Percentiles rank a stretch among this genome's conserved stretches.
Conservation (phyloP, 495 filamentous ascomycete species). For the Halenospora varia region DNA sequence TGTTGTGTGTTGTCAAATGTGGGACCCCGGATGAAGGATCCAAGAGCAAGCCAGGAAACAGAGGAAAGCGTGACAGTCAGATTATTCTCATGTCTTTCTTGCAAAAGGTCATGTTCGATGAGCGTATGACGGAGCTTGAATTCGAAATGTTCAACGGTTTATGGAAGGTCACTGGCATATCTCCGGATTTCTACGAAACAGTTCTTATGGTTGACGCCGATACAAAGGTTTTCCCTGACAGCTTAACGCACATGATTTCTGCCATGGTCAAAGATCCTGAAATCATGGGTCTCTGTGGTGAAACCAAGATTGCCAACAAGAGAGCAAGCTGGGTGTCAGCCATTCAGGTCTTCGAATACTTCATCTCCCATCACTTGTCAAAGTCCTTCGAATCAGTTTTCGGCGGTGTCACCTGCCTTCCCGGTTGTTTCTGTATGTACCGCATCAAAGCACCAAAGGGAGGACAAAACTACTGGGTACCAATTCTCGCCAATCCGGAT, state of each 20-base stretch:
- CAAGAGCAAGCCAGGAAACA: constrained; percentile 86
- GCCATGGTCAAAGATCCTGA: constrained; percentile 99
- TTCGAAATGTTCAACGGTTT: constrained; percentile 99
- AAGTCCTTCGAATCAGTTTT: constrained; percentile 97
- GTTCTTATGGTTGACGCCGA: constrained; percentile 99
- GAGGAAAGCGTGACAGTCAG: constrained; percentile 97
- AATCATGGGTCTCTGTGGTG: constrained; percentile 98
- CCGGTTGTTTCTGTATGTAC: constrained; percentile 99
- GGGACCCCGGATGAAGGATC: constrained; percentile 84
- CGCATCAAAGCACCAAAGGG: constrained; percentile 99
- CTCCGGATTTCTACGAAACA: constrained; percentile 94
- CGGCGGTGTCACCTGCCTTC: constrained; percentile 97
- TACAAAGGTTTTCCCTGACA: constrained; percentile 98
- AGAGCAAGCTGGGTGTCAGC: constrained; percentile 89
- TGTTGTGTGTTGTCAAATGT: constrained; percentile 96
- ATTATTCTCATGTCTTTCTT: constrained; percentile 99
- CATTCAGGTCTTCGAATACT: constrained; percentile 99
- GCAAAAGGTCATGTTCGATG: constrained; percentile 99
- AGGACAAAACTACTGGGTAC: constrained; percentile 98
- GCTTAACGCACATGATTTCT: constrained; percentile 95
- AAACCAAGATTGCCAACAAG: constrained; percentile 99
- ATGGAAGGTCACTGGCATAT: constrained; percentile 97
- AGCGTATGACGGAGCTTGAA: constrained; percentile 99
- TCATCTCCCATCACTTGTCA: constrained; percentile 93
- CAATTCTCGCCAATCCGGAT: constrained; percentile 96